Percentiles rank a stretch among this genome's conserved stretches.
These are phyloP conservation scores for Globisporangium takayamanum DNA, from an alignment of 352 stramenopile genomes.

Conservation along the genomic window DNA sequence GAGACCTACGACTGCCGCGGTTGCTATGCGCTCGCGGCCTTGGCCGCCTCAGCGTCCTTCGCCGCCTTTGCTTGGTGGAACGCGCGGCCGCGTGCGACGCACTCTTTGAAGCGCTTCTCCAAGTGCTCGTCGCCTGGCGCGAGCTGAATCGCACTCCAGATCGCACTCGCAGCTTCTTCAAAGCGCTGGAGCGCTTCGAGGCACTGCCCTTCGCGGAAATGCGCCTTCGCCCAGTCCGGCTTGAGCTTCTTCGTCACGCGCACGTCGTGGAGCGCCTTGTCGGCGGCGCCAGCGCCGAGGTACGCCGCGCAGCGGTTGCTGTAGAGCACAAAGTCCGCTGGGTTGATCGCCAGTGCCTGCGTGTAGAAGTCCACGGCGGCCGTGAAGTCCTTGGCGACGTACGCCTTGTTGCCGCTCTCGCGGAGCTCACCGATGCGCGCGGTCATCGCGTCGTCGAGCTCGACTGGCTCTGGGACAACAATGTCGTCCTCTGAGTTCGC, in stretches of 20 bases:
- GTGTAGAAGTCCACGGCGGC: conserved; percentile 52
- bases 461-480: conserved; percentile 31
- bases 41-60: background rate
- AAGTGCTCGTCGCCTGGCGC: conserved; percentile 65
- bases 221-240: conserved; percentile 75
- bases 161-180: conserved; percentile 65
- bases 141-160: conserved; percentile 72
- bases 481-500: conserved; percentile 42
- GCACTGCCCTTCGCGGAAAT: conserved; percentile 82
- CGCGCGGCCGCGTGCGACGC: conserved; percentile 60
- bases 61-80: conserved; percentile 52
- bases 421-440: conserved; percentile 46
- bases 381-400: conserved; percentile 55
- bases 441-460: conserved; percentile 30
- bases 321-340: conserved; percentile 58
- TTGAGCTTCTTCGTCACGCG: conserved; percentile 77
- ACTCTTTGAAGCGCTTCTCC: conserved; percentile 80
- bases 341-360: conserved; percentile 51
- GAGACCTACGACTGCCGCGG: too few relatives aligned
- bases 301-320: conserved; percentile 79
- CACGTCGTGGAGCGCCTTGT: conserved; percentile 69
- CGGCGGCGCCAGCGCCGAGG: conserved; percentile 45
- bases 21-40: conserved; percentile 11
- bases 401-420: conserved; percentile 65
- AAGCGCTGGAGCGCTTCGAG: conserved; percentile 65